Evolutionary conservation across 176 grass and related monocot species (phyloP).

Genomic region (Rhynchospora pubera): DNA sequence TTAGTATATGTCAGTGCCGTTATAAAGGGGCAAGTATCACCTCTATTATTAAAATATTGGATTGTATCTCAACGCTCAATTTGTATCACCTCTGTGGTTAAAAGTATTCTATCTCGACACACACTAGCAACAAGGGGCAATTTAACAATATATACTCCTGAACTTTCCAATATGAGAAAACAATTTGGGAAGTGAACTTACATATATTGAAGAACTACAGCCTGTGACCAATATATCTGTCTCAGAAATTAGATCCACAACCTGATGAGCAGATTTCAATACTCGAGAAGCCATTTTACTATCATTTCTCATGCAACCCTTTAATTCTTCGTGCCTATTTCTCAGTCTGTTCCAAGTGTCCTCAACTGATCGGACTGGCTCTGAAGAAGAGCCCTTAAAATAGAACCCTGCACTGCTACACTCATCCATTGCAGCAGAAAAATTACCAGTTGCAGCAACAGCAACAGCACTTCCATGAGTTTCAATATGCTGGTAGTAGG

Average conservation of each 20-base stretch:
- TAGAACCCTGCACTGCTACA: constrained; percentile 67
- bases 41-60: no score
- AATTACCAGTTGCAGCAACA: constrained; percentile 42
- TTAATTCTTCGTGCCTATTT: constrained; percentile 35
- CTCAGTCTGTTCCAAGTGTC: constrained; percentile 78
- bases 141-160: constrained; percentile 12
- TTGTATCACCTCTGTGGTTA: not conserved
- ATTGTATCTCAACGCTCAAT: no score
- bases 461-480: constrained; percentile 21
- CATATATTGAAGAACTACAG: constrained; percentile 43
- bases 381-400: constrained; percentile 29
- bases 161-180: constrained; percentile 7
- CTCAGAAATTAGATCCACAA: constrained; percentile 73
- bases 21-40: no score
- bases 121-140: not conserved
- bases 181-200: constrained; percentile 29
- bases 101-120: not conserved
- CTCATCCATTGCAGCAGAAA: constrained; percentile 69
- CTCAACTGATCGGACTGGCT: constrained; percentile 32
- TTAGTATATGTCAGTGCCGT: no score
- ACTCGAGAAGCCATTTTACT: constrained; percentile 34
- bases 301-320: constrained; percentile 32
- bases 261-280: constrained; percentile 44
- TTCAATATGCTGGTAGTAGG: not conserved
- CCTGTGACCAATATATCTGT: constrained; percentile 62